These are phyloP conservation scores for Cucurbitaria berberidis DNA, from an alignment of 2,329 filamentous ascomycete genomes.

Conservation along the genomic window DNA sequence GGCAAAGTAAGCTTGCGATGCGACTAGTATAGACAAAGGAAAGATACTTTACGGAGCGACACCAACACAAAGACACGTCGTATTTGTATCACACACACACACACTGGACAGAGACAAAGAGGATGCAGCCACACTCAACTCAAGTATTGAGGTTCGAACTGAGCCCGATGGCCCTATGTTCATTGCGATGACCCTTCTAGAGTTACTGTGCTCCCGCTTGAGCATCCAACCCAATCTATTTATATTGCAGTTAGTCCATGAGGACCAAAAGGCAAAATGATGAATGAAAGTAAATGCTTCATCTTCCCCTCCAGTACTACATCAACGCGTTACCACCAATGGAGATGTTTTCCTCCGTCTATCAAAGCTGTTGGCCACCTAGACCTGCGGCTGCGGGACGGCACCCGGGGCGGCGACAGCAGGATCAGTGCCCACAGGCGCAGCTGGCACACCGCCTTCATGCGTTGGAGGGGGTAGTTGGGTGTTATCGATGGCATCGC, in stretches of 20 bases:
- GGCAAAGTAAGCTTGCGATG: too few species aligned
- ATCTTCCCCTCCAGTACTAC: neutral
- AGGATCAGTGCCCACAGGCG: slow-evolving; percentile 20
- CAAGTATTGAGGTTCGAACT: neutral
- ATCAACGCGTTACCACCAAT: neutral
- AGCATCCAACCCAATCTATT: slow-evolving; percentile 5
- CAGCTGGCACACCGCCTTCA: slow-evolving; percentile 22
- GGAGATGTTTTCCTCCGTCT: neutral
- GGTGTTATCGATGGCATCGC: slow-evolving; percentile 41
- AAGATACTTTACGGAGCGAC: too few species aligned
- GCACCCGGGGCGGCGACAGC: slow-evolving; percentile 14
- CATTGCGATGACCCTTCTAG: slow-evolving; percentile 5
- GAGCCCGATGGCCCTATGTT: slow-evolving; percentile 1
- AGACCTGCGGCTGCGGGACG: slow-evolving; percentile 36
- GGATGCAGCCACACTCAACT: neutral
- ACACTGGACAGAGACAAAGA: neutral
- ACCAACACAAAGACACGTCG: too few species aligned
- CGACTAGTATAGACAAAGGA: too few species aligned
- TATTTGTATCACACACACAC: too few species aligned
- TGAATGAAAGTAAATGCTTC: too few species aligned
- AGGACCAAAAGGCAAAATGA: neutral
- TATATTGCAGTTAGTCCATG: slow-evolving; percentile 2
- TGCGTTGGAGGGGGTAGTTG: slow-evolving; percentile 37
- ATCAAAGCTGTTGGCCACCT: neutral
- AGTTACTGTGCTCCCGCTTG: slow-evolving; percentile 1